These are phyloP conservation scores for Ganoderma resinaceum DNA, from an alignment of 1,284 basidiomycete species.

Conservation along the genomic window DNA sequence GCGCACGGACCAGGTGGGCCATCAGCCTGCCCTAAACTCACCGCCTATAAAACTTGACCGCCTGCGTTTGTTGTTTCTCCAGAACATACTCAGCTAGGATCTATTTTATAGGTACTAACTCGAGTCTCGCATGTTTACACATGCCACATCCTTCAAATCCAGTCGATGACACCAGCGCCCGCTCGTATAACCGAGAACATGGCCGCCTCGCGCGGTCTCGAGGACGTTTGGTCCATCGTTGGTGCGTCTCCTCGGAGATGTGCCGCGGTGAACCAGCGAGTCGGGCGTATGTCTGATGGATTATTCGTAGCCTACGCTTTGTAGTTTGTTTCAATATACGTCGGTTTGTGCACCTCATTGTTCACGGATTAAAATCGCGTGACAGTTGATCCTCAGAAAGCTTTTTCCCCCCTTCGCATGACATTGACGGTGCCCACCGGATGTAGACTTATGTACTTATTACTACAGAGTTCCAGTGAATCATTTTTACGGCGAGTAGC, in stretches of 20 bases:
- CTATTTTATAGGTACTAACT: constrained; percentile 91
- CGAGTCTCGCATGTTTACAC: constrained; percentile 88
- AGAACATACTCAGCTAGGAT: constrained; percentile 91
- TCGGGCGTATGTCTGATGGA: constrained; percentile 80
- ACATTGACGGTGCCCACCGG: too few species aligned
- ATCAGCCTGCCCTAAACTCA: constrained; percentile 38
- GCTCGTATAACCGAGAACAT: constrained; percentile 70
- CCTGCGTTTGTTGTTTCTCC: constrained; percentile 59
- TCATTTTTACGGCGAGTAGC: neutral
- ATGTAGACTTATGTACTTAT: too few species aligned
- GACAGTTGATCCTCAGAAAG: too few species aligned
- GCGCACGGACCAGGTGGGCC: constrained; percentile 27
- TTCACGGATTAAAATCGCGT: too few species aligned
- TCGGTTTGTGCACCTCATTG: neutral
- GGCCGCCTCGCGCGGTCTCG: constrained; percentile 23
- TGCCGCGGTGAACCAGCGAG: constrained; percentile 58
- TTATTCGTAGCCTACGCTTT: constrained; percentile 35
- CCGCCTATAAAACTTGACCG: constrained; percentile 47
- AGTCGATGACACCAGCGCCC: constrained; percentile 77
- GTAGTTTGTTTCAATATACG: neutral
- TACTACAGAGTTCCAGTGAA: neutral
- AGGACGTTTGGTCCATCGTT: constrained; percentile 37
- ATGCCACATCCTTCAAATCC: constrained; percentile 84
- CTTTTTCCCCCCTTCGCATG: too few species aligned
- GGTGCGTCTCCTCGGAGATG: constrained; percentile 48